Evolutionary conservation across 495 filamentous ascomycete species (phyloP), one percentile per base, ranked within the genome.

Genomic region (Coniosporium apollinis): DNA sequence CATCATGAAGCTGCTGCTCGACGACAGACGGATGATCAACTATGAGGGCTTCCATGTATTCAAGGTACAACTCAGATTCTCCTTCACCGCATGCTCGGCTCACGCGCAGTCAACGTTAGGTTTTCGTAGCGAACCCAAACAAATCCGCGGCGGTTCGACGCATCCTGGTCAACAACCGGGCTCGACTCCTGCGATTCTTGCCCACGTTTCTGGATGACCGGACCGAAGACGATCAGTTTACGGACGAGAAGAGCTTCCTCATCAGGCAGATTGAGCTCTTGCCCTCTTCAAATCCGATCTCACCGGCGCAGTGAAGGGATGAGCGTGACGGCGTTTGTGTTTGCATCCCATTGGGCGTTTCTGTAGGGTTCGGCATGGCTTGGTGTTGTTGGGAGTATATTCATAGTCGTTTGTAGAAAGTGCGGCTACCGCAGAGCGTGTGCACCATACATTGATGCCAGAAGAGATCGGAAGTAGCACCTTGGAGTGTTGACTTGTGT

Each of bases 1-100:
- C 35, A 86, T 82, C 59, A 99, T 99, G 91, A 94, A 92, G 52
- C 63, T 96, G 34, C 60, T 99, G 36, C 70, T 80, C 32, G 87
- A 94, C 56, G 87, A 96, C 52, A 72, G 86, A 46, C 85, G 89
- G 54, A 99, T 96, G 82, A 89, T 99, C 33, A 86, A 94, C 52
- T 99, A 96, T 51, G 91, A 99, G 57, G 87, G 84, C 17, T 99
- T 99, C 56, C 91, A 99, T 56, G 87, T 97, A 22, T 97, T 97
- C 64, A 97, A 97, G 66, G 76, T 79, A 61, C 44, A 59, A n/a
- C n/a, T n/a, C n/a, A n/a, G n/a, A n/a, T n/a, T n/a, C n/a, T n/a
- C n/a, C n/a, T n/a, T n/a, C n/a, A n/a, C n/a, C 9, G 10, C 25
- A 25, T 3, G 6, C 24, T 29, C 18, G 9, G 13, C 15, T 30